These are phyloP conservation scores for Dactylella cylindrospora DNA, from an alignment of 2,329 filamentous ascomycete species.

Conservation along the genomic window DNA sequence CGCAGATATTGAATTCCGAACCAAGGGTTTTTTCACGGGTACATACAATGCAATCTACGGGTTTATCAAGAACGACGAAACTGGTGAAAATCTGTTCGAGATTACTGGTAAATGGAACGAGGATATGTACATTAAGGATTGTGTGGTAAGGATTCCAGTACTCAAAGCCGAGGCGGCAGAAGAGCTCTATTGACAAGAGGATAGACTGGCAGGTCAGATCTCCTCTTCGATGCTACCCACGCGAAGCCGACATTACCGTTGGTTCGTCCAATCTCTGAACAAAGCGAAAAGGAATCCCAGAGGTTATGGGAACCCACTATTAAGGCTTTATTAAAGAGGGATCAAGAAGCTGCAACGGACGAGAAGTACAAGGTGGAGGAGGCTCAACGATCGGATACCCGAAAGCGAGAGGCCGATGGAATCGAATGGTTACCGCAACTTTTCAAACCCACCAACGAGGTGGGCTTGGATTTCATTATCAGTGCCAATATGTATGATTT, in stretches of 20 bases:
- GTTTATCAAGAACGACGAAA: slow-evolving; percentile 81
- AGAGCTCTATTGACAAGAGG: not conserved
- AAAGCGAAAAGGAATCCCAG: slow-evolving; percentile 87
- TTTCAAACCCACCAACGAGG: slow-evolving; percentile 76
- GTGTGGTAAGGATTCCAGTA: slow-evolving; percentile 61
- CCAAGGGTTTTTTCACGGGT: slow-evolving; percentile 93
- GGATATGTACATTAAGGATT: slow-evolving; percentile 88
- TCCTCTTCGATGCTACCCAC: slow-evolving; percentile 82
- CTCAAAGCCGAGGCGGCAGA: not conserved
- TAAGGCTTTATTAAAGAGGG: slow-evolving; percentile 75
- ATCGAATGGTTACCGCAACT: slow-evolving; percentile 85
- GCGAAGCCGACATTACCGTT: slow-evolving; percentile 74
- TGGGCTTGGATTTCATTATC: slow-evolving; percentile 93
- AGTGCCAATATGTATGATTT: slow-evolving; percentile 73
- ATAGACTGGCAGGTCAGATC: slow-evolving; percentile 85
- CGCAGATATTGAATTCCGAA: slow-evolving; percentile 97
- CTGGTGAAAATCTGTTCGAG: slow-evolving; percentile 84
- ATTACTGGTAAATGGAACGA: slow-evolving; percentile 90
- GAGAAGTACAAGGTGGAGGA: slow-evolving; percentile 98
- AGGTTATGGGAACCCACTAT: slow-evolving; percentile 80
- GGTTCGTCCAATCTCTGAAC: slow-evolving; percentile 77
- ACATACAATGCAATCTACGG: slow-evolving; percentile 96
- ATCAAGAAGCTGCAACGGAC: slow-evolving; percentile 86
- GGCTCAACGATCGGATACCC: slow-evolving; percentile 83
- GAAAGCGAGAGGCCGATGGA: slow-evolving; percentile 72